phyloP scores from a whole-genome alignment of 2,329 filamentous ascomycete genomes.

The Xylariaceae sp. region DNA sequence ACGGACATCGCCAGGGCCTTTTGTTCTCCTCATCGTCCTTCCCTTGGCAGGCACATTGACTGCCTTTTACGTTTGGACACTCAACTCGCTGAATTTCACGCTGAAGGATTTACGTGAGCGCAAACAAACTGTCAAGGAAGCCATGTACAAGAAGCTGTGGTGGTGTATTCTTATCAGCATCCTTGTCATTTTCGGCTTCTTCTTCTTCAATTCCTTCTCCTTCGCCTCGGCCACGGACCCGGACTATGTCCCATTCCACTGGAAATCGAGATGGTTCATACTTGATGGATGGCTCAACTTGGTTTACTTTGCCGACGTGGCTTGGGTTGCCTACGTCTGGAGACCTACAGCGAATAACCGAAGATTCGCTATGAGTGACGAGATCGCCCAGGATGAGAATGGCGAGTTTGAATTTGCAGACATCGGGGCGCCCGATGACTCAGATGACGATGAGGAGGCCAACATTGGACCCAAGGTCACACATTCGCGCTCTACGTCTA shows the following conservation, averaged over 20 bases:
- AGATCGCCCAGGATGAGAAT: conserved; percentile 97
- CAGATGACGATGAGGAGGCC: conserved; percentile 54
- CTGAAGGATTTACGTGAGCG: conserved; percentile 95
- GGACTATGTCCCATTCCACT: conserved; percentile 92
- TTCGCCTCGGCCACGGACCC: conserved; percentile 82
- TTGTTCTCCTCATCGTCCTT: conserved; percentile 89
- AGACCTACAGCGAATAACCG: conserved; percentile 94
- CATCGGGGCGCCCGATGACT: conserved; percentile 70
- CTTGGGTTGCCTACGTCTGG: conserved; percentile 94
- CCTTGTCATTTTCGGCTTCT: conserved; percentile 94
- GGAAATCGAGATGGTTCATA: conserved; percentile 97
- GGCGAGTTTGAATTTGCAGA: conserved; percentile 92
- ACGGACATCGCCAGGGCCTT: conserved; percentile 54
- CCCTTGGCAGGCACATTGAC: conserved; percentile 89
- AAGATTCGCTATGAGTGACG: conserved; percentile 97
- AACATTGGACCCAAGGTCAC: conserved; percentile 36
- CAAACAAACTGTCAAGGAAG: conserved; percentile 87
- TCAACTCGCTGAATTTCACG: conserved; percentile 90
- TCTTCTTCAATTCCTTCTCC: conserved; percentile 96
- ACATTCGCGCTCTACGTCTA: conserved; percentile 17
- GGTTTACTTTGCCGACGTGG: conserved; percentile 91
- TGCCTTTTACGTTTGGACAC: conserved; percentile 97
- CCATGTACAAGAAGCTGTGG: conserved; percentile 98
- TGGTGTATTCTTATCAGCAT: conserved; percentile 94
- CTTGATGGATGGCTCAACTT: conserved; percentile 96